Conservation (phyloP, 1,284 basidiomycete species). For the Apiotrichum montevideense region DNA sequence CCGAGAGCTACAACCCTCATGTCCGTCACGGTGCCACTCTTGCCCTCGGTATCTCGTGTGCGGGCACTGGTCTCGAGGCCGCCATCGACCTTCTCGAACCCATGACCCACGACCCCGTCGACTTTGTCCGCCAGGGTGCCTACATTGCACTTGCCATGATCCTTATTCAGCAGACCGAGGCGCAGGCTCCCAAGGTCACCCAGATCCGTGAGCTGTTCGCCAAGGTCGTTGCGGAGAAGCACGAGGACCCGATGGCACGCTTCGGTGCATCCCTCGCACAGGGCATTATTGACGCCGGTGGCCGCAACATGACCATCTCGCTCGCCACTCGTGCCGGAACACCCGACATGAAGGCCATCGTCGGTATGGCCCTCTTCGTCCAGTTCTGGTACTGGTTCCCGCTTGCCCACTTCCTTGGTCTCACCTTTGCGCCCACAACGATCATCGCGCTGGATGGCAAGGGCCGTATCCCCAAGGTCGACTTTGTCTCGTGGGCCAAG, state of each 20-base stretch:
- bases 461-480: slow-evolving; percentile 83
- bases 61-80: slow-evolving; percentile 91
- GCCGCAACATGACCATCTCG: slow-evolving; percentile 87
- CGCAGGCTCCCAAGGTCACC: slow-evolving; percentile 71
- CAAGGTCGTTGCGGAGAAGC: slow-evolving; percentile 87
- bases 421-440: slow-evolving; percentile 88
- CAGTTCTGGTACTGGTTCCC: slow-evolving; percentile 99
- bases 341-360: slow-evolving; percentile 79
- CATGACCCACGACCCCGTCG: slow-evolving; percentile 92
- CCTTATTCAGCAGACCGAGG: slow-evolving; percentile 88
- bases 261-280: slow-evolving; percentile 92
- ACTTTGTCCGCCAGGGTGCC: slow-evolving; percentile 96
- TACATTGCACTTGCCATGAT: slow-evolving; percentile 92
- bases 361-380: slow-evolving; percentile 91
- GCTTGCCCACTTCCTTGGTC: slow-evolving; percentile 84
- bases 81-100: slow-evolving; percentile 91
- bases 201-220: slow-evolving; percentile 72
- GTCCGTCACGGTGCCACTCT: slow-evolving; percentile 92
- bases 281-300: slow-evolving; percentile 93
- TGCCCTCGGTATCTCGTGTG: slow-evolving; percentile 80
- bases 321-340: slow-evolving; percentile 86
- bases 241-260: slow-evolving; percentile 94
- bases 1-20: slow-evolving; percentile 96
- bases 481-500: slow-evolving; percentile 77
- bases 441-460: slow-evolving; percentile 83